These are phyloP conservation scores for Microbotryomycetes sp. DNA, from an alignment of 1,284 basidiomycete species.

Conservation along the genomic window DNA sequence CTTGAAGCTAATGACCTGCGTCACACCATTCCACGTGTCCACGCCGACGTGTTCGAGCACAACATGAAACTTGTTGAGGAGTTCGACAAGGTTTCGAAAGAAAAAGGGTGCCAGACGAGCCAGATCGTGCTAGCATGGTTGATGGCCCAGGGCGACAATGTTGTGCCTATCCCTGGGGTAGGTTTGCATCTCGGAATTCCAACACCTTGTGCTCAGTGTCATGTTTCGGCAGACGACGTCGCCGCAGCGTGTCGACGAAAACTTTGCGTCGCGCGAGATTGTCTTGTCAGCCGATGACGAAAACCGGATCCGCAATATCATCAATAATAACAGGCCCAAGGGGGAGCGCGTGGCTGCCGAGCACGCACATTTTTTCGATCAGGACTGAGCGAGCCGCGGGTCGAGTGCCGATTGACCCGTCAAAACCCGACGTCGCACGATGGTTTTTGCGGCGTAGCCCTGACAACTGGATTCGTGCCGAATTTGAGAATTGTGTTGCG, in stretches of 20 bases:
- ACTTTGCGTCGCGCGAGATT: not conserved
- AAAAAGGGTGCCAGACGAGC: constrained; percentile 48
- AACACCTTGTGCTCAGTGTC: not conserved
- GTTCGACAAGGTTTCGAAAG: constrained; percentile 46
- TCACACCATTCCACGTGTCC: constrained; percentile 31
- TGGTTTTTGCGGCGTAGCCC: too few species aligned
- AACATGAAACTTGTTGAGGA: constrained; percentile 45
- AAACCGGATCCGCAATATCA: not conserved
- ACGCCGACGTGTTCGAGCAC: constrained; percentile 50
- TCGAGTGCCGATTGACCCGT: too few species aligned
- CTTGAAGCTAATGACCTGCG: constrained; percentile 48
- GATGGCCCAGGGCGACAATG: constrained; percentile 49
- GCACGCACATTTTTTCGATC: not conserved
- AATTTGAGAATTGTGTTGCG: too few species aligned
- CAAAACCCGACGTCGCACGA: too few species aligned
- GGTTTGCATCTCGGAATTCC: not conserved
- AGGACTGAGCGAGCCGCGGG: too few species aligned
- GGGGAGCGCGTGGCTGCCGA: not conserved
- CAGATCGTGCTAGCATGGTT: constrained; percentile 58
- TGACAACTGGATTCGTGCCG: too few species aligned
- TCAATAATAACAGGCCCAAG: not conserved
- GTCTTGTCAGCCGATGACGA: not conserved
- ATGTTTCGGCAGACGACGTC: not conserved
- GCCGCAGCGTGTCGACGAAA: not conserved
- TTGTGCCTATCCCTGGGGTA: constrained; percentile 42